A percentile compares a stretch with the other conserved stretches of the same genome.
Evolutionary conservation across 2,329 filamentous ascomycete genomes (phyloP).

Genomic region (Trichoderma gracile): DNA sequence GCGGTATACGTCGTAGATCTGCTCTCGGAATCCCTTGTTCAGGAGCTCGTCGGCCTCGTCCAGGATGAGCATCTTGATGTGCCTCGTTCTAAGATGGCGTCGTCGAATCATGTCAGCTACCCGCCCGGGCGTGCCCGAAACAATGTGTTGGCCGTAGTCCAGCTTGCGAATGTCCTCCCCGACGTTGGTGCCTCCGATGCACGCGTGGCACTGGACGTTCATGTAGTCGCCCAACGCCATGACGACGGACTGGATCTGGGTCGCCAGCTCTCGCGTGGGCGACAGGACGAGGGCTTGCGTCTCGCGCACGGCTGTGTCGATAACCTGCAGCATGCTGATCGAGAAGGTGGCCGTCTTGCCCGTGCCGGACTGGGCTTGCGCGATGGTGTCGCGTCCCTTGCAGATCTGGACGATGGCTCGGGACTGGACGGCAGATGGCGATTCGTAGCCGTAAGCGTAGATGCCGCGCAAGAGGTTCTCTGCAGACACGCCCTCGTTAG

Average conservation of each 20-base stretch:
- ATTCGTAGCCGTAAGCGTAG: constrained; percentile 98
- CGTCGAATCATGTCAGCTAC: constrained; percentile 69
- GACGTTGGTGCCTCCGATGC: constrained; percentile 96
- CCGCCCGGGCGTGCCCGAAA: constrained; percentile 94
- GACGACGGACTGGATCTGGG: constrained; percentile 96
- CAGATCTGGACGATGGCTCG: constrained; percentile 98
- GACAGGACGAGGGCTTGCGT: constrained; percentile 94
- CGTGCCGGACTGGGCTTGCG: constrained; percentile 94
- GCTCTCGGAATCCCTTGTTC: constrained; percentile 94
- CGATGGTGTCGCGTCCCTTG: constrained; percentile 98
- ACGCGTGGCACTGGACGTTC: constrained; percentile 98
- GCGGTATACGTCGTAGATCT: constrained; percentile 98
- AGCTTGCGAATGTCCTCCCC: constrained; percentile 97
- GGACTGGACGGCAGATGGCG: constrained; percentile 94
- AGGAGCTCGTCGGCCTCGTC: constrained; percentile 67
- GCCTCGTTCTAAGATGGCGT: constrained; percentile 57
- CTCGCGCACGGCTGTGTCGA: constrained; percentile 89
- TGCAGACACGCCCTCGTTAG: constrained; percentile 32
- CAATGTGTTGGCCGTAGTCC: constrained; percentile 96
- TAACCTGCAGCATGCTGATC: constrained; percentile 93
- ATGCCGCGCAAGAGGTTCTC: constrained; percentile 95
- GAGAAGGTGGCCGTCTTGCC: constrained; percentile 97
- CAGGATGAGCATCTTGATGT: constrained; percentile 65
- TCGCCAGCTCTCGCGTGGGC: constrained; percentile 93
- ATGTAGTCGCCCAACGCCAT: constrained; percentile 99